Evolutionary conservation across 345 rosid species (phyloP).

Genomic region (Syzygium aromaticum): DNA sequence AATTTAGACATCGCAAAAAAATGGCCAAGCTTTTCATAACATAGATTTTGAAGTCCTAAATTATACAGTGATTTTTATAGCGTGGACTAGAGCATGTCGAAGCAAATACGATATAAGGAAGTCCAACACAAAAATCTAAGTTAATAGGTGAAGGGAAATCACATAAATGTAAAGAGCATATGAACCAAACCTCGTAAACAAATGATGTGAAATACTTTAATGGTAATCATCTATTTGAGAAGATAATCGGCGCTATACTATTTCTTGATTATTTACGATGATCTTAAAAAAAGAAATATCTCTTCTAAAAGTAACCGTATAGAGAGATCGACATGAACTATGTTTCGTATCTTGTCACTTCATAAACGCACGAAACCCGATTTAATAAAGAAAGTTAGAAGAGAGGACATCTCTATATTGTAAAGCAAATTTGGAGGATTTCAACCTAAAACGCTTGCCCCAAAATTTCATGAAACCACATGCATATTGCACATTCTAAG

Average conservation of each 20-base stretch:
- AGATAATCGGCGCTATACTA: neutral
- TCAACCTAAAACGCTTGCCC: neutral
- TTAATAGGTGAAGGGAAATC: neutral
- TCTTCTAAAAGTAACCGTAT: accelerated
- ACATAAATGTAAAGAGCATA: accelerated
- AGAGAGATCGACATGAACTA: neutral
- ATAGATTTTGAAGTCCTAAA: neutral
- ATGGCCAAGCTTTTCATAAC: neutral
- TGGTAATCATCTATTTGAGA: neutral
- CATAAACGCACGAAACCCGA: neutral
- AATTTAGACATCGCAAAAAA: neutral
- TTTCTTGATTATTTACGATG: neutral
- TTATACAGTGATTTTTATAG: neutral
- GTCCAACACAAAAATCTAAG: neutral
- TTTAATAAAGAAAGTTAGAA: neutral
- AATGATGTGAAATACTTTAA: neutral
- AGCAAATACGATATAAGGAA: neutral
- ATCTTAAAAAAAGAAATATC: neutral
- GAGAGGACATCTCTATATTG: neutral
- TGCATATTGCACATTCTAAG: neutral
- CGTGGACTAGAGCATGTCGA: neutral
- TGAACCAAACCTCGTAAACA: accelerated
- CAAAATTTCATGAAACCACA: neutral
- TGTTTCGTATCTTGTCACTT: neutral
- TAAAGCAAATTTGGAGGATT: neutral